Base-by-base conservation (phyloP, 305 asterid genomes). In the Solanum aculeatissimum region DNA sequence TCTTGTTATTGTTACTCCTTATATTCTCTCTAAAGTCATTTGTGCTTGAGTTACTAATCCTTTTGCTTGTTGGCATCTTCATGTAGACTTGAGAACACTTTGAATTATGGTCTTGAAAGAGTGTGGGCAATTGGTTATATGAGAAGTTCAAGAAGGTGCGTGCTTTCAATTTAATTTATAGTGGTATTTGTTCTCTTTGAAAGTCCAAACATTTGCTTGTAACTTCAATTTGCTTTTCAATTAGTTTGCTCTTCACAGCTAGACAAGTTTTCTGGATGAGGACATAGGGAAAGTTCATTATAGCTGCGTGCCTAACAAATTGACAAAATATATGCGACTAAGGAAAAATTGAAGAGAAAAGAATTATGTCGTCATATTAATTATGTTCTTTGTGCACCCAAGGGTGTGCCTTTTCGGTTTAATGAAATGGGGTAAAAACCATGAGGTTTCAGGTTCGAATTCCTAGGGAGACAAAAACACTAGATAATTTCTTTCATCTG, bases 41-140 rank as follows among this genome's bases (percentile, higher is more conserved):
- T 53, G n/a, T 78, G 68, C n/a, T 53, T 32, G 68, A 53, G 66
- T 78, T 53, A 32, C 25, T 78, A 53, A 78, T 53, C 35, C 83
- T 78, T 77, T 29, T 78, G 32, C 19, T 78, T 78, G 68, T 78
- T 78, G 83, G 32, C 86, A 57, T 85, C 77, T 81, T 89, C 85
- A 86, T 89, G 89, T 97, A 97, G 99, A 89, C 96, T 94, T 84
- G 99, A 97, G 88, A 94, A 95, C 90, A 97, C 99, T 14, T 87
- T 97, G 91, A 95, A 97, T 88, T 97, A 97, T 93, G 98, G 98
- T 47, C 97, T 97, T 89, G 99, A 97, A 89, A 92, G 99, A 91
- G 99, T 97, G 88, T 97, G 99, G 99, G 95, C 99, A 13, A 86
- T 95, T 86, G 96, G 99, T 85, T 95, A 89, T 94, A 91, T 95